These are phyloP conservation scores for Apiospora phragmitis DNA, from an alignment of 2,329 filamentous ascomycete genomes.

Conservation along the genomic window DNA sequence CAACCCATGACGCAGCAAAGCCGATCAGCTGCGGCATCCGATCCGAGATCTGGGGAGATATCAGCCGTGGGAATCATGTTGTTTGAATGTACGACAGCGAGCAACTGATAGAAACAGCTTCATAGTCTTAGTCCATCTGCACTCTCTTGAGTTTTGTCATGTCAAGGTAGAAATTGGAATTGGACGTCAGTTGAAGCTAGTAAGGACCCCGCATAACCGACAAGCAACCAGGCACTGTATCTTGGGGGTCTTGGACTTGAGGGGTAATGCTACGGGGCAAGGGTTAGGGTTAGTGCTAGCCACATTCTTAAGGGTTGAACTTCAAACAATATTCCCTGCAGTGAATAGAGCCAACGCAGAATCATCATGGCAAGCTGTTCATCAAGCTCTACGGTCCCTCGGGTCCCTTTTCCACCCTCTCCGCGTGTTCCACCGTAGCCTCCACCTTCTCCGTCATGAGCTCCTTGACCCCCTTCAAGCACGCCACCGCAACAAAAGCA, in stretches of 20 bases:
- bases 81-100: background rate
- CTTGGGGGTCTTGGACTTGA: too few relatives aligned
- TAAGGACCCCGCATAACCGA: background rate
- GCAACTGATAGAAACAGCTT: background rate
- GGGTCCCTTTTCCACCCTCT: background rate
- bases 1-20: background rate
- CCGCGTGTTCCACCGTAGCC: conserved; percentile 45
- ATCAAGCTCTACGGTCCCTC: background rate
- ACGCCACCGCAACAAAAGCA: conserved; percentile 43
- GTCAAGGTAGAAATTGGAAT: background rate
- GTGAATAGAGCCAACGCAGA: too few relatives aligned
- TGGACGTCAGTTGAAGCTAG: too few relatives aligned
- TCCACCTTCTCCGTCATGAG: conserved; percentile 56
- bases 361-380: too few relatives aligned
- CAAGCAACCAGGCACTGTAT: too few relatives aligned
- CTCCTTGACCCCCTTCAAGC: conserved; percentile 48
- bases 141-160: too few relatives aligned
- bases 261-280: too few relatives aligned
- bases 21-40: background rate
- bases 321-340: too few relatives aligned
- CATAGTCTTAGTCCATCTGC: too few relatives aligned
- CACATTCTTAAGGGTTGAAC: too few relatives aligned
- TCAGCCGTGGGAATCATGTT: background rate
- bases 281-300: too few relatives aligned
- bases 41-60: background rate